phyloP scores from a whole-genome alignment of 2,329 filamentous ascomycete species.

The Amphichorda felina region DNA sequence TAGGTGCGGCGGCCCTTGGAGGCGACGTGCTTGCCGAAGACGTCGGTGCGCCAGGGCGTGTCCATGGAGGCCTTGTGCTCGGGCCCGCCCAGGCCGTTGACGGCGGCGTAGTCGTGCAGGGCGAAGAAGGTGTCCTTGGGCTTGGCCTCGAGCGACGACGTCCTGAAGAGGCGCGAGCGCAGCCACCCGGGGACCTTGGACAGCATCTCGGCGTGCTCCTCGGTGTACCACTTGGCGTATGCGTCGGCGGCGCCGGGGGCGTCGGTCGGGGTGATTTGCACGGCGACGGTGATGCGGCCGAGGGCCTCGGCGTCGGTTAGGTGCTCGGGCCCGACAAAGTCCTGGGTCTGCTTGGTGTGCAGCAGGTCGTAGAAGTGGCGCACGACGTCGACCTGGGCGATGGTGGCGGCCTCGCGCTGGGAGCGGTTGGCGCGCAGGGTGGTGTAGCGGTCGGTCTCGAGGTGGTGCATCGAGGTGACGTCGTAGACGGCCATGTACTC shows the following conservation, averaged over 20 bases:
- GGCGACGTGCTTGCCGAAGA: constrained; percentile 47
- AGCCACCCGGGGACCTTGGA: constrained; percentile 69
- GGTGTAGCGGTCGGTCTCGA: constrained; percentile 61
- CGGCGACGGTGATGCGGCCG: constrained; percentile 49
- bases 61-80: constrained; percentile 51
- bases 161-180: constrained; percentile 58
- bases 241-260: constrained; percentile 36
- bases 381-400: constrained; percentile 50
- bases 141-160: constrained; percentile 47
- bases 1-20: constrained; percentile 49
- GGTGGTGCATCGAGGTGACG: constrained; percentile 58
- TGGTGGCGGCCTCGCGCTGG: constrained; percentile 38
- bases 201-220: constrained; percentile 64
- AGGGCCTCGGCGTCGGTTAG: constrained; percentile 47
- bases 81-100: constrained; percentile 54
- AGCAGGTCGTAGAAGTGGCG: constrained; percentile 61
- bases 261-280: constrained; percentile 43
- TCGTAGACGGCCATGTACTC: constrained; percentile 76
- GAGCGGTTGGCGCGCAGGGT: constrained; percentile 47
- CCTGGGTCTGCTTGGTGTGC: constrained; percentile 37
- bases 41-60: constrained; percentile 48
- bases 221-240: constrained; percentile 56
- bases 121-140: constrained; percentile 44
- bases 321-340: constrained; percentile 49
- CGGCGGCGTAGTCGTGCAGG: constrained; percentile 59